Evolutionary conservation across 1,284 basidiomycete species (phyloP).

Genomic region (Boletus semigastroideus): DNA sequence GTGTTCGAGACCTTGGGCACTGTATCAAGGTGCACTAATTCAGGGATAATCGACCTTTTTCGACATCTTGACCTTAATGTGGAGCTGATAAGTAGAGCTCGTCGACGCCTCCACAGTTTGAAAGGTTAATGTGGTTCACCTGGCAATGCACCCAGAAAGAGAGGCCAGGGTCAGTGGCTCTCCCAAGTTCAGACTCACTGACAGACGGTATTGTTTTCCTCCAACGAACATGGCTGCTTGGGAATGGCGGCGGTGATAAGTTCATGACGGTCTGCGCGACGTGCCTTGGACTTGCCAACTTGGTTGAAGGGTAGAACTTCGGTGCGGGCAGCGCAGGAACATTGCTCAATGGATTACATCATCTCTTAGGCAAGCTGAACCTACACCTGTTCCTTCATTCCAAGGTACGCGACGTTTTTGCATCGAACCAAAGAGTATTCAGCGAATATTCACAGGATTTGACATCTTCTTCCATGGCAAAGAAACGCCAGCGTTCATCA

Average conservation of each 20-base stretch:
- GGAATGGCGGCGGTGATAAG: constrained; percentile 1
- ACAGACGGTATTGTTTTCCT: no score
- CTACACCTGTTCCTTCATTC: neutral
- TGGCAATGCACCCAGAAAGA: neutral
- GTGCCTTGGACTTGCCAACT: neutral
- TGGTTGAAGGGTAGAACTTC: neutral
- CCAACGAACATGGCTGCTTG: neutral
- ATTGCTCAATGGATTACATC: constrained; percentile 13
- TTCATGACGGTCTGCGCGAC: neutral
- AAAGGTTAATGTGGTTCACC: neutral
- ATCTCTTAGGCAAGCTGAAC: neutral
- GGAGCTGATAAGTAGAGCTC: neutral
- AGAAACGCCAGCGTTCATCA: constrained; percentile 20
- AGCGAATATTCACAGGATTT: neutral
- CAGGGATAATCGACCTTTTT: neutral
- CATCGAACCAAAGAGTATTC: neutral
- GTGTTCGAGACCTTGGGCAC: neutral
- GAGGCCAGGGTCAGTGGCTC: neutral
- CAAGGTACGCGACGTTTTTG: neutral
- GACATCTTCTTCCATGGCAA: neutral
- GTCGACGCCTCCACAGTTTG: neutral
- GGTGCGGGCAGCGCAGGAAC: no score
- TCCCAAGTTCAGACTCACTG: neutral
- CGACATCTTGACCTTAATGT: neutral
- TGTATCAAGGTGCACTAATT: neutral